These are phyloP conservation scores for Sanghuangporus baumii DNA, from an alignment of 1,284 basidiomycete species.

Conservation along the genomic window DNA sequence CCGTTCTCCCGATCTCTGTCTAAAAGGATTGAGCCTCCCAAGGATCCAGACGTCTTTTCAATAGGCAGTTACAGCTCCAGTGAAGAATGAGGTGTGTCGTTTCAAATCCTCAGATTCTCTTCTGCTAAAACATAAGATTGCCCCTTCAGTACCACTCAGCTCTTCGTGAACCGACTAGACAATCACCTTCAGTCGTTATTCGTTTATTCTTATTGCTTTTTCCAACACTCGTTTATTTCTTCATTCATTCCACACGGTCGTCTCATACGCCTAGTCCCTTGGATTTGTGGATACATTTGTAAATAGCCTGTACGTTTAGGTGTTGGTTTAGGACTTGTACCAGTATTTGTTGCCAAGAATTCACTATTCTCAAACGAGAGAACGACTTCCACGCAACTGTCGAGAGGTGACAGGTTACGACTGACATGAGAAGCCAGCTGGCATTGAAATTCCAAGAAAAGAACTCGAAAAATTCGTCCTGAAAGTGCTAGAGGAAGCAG, in stretches of 20 bases:
- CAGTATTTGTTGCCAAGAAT: neutral
- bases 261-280: neutral
- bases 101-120: neutral
- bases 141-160: neutral
- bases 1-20: neutral
- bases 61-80: slow-evolving; percentile 12
- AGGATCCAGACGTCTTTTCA: slow-evolving; percentile 5
- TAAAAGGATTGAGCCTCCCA: neutral
- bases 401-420: neutral
- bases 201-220: neutral
- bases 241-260: neutral
- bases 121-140: neutral
- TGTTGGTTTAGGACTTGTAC: neutral
- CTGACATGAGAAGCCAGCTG: neutral
- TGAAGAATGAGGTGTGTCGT: neutral
- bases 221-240: neutral
- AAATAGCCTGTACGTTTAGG: neutral
- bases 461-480: too few species aligned
- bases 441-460: neutral
- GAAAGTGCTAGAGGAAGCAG: too few species aligned
- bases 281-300: neutral
- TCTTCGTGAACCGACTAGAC: neutral
- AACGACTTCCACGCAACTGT: neutral
- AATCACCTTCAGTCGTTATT: neutral
- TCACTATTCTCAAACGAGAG: neutral